These are phyloP conservation scores for Ophiosphaerella korrae DNA, from an alignment of 2,329 filamentous ascomycete species.

Conservation along the genomic window DNA sequence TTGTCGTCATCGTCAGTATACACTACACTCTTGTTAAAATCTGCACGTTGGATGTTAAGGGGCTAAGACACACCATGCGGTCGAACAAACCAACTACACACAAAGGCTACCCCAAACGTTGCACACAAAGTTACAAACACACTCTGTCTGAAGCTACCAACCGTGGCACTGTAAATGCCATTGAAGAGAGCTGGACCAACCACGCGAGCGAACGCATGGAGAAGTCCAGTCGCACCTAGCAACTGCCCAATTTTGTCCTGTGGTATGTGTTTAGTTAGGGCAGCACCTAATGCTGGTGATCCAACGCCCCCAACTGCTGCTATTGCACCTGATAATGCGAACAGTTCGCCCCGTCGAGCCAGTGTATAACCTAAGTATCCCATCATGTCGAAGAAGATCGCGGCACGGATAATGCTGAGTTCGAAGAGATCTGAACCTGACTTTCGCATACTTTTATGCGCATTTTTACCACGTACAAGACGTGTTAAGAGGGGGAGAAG, in stretches of 20 bases:
- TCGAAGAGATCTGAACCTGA: slow-evolving; percentile 78
- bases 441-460: slow-evolving; percentile 45
- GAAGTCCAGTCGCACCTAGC: slow-evolving; percentile 83
- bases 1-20: slow-evolving; percentile 15
- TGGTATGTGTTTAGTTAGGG: slow-evolving; percentile 89
- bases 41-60: neutral
- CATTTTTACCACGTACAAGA: slow-evolving; percentile 66
- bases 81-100: slow-evolving; percentile 71
- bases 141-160: slow-evolving; percentile 76
- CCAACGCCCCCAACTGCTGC: slow-evolving; percentile 83
- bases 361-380: slow-evolving; percentile 79
- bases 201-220: slow-evolving; percentile 82
- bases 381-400: slow-evolving; percentile 75
- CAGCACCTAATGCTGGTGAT: slow-evolving; percentile 80
- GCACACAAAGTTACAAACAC: slow-evolving; percentile 77
- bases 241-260: slow-evolving; percentile 80
- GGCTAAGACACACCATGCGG: slow-evolving; percentile 69
- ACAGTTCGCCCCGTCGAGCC: slow-evolving; percentile 64
- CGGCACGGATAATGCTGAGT: slow-evolving; percentile 73
- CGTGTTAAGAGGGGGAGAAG: slow-evolving; percentile 79
- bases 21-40: slow-evolving; percentile 6
- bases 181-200: slow-evolving; percentile 84
- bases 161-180: slow-evolving; percentile 81
- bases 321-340: slow-evolving; percentile 73
- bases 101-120: slow-evolving; percentile 69